A percentile compares a stretch with the other conserved stretches of the same genome.
Evolutionary conservation across 1,139 yeast species (phyloP).

Genomic region (Tardiomyces digboiensis): DNA sequence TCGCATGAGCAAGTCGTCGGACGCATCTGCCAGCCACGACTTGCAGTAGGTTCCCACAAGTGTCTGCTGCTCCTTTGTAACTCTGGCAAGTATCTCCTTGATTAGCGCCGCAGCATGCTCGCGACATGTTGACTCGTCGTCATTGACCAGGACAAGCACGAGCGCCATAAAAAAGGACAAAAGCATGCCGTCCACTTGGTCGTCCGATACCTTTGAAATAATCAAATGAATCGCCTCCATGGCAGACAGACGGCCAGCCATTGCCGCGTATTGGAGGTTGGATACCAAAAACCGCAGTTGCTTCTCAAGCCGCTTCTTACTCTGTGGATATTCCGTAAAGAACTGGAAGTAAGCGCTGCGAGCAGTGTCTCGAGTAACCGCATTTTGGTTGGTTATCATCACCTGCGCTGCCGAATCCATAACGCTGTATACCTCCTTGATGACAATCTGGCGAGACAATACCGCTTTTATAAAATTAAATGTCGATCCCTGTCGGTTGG

Average conservation of each 20-base stretch:
- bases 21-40: slow-evolving; percentile 60
- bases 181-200: slow-evolving; percentile 47
- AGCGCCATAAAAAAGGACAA: slow-evolving; percentile 79
- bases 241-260: slow-evolving; percentile 81
- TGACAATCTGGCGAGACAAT: slow-evolving; percentile 58
- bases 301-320: slow-evolving; percentile 74
- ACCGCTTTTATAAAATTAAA: slow-evolving; percentile 75
- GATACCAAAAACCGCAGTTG: slow-evolving; percentile 77
- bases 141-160: slow-evolving; percentile 69
- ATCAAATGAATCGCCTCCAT: slow-evolving; percentile 77
- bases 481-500: slow-evolving; percentile 81
- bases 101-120: slow-evolving; percentile 72
- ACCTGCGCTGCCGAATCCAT: slow-evolving; percentile 76
- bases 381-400: slow-evolving; percentile 85
- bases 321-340: slow-evolving; percentile 91
- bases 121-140: slow-evolving; percentile 72
- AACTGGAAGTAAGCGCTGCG: slow-evolving; percentile 80
- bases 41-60: slow-evolving; percentile 48
- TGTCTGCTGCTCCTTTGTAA: slow-evolving; percentile 34
- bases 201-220: slow-evolving; percentile 55
- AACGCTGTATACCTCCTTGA: slow-evolving; percentile 86
- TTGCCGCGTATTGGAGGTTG: slow-evolving; percentile 78
- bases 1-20: slow-evolving; percentile 46
- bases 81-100: slow-evolving; percentile 43
- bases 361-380: slow-evolving; percentile 77